Evolutionary conservation across 768 basidiomycete species (phyloP).

Genomic region (Podaxis sp.): DNA sequence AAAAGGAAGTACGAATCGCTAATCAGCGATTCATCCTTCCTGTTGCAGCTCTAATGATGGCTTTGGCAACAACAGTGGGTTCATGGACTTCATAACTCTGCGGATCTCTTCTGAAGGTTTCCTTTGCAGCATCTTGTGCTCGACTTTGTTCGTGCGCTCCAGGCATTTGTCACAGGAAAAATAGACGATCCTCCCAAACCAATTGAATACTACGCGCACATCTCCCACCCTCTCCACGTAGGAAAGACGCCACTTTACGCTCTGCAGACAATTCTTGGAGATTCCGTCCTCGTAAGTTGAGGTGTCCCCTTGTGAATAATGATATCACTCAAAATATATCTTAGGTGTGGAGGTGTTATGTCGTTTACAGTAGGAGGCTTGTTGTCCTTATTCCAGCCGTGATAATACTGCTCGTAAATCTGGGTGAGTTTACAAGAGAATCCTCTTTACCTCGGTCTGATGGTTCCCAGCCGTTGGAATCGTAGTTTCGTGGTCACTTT

Average conservation of each 20-base stretch:
- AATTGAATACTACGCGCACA: neutral
- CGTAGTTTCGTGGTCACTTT: slow-evolving; percentile 3
- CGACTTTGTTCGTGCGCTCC: neutral
- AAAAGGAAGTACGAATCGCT: neutral
- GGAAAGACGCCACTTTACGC: slow-evolving; percentile 6
- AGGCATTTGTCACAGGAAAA: slow-evolving; percentile 3
- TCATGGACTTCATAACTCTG: neutral
- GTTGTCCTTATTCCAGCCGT: neutral
- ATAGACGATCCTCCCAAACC: neutral
- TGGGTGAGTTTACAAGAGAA: neutral
- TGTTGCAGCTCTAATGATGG: slow-evolving; percentile 5
- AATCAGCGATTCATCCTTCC: slow-evolving; percentile 12
- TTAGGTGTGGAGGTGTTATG: slow-evolving; percentile 8
- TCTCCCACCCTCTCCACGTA: slow-evolving; percentile 2
- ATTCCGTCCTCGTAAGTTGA: slow-evolving; percentile 4
- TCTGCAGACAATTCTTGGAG: slow-evolving; percentile 2
- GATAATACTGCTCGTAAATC: neutral
- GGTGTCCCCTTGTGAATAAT: neutral
- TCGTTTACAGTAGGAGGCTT: neutral
- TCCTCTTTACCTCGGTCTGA: neutral
- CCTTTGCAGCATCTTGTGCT: neutral
- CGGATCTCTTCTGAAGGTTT: neutral
- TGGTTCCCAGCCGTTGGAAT: neutral
- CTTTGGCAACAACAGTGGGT: slow-evolving; percentile 1
- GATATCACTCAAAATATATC: neutral